phyloP scores from a whole-genome alignment of 1,284 basidiomycete species.

The Phlebopus sp. region DNA sequence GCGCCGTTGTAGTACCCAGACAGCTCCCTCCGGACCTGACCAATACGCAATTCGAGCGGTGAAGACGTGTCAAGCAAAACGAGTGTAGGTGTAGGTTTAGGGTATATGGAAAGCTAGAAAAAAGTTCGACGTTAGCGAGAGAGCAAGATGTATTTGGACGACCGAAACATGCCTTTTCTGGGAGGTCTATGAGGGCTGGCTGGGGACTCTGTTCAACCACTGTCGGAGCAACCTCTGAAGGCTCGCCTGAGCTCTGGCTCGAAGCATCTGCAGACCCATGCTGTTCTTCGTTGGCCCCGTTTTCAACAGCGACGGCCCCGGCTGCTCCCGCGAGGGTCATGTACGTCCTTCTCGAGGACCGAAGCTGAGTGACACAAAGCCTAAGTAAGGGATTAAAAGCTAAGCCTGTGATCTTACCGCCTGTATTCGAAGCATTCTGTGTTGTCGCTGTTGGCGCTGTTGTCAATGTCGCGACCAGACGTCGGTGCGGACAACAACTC shows the following conservation, averaged over 20 bases:
- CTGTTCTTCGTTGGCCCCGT: slow-evolving; percentile 2
- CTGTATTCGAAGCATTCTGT: slow-evolving; percentile 24
- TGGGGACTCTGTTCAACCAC: slow-evolving; percentile 11
- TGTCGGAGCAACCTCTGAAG: neutral
- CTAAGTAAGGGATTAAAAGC: neutral
- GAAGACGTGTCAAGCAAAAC: slow-evolving; percentile 72
- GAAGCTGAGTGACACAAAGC: slow-evolving; percentile 13
- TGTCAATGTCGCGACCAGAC: slow-evolving; percentile 1
- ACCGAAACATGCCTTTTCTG: slow-evolving; percentile 23
- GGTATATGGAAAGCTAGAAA: slow-evolving; percentile 79
- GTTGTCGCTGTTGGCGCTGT: slow-evolving; percentile 1
- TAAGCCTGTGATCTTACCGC: slow-evolving; percentile 16
- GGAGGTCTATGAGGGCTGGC: slow-evolving; percentile 18
- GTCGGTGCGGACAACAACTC: slow-evolving; percentile 4
- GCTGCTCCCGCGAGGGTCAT: slow-evolving; percentile 15
- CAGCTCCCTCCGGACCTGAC: slow-evolving; percentile 57
- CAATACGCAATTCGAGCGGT: slow-evolving; percentile 70
- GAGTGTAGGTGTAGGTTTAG: slow-evolving; percentile 54
- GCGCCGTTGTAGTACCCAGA: slow-evolving; percentile 54
- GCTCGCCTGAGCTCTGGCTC: neutral
- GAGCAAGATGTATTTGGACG: neutral
- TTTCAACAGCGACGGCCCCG: slow-evolving; percentile 17
- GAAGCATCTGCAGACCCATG: slow-evolving; percentile 6
- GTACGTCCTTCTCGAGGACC: slow-evolving; percentile 23
- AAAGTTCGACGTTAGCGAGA: neutral